Evolutionary conservation across 2,329 filamentous ascomycete genomes (phyloP).

Genomic region (Peltaster fructicola): DNA sequence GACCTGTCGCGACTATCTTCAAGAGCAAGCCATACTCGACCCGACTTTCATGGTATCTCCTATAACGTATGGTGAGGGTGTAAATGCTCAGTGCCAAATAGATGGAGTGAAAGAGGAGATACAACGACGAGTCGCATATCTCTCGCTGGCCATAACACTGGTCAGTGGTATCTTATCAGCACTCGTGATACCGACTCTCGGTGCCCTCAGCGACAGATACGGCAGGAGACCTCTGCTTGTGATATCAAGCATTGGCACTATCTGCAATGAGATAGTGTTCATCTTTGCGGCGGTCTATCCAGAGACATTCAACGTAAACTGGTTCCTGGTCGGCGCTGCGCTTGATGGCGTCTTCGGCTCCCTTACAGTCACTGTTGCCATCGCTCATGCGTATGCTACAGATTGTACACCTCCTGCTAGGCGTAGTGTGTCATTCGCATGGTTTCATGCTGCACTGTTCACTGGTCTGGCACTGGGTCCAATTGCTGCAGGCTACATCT

Average conservation of each 20-base stretch:
- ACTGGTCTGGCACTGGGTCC: constrained; percentile 78
- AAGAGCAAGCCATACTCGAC: constrained; percentile 42
- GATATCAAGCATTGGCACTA: constrained; percentile 54
- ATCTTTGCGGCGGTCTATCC: constrained; percentile 64
- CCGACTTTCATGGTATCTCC: constrained; percentile 44
- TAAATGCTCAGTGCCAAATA: constrained; percentile 65
- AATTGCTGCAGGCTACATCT: constrained; percentile 60
- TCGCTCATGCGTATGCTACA: constrained; percentile 72
- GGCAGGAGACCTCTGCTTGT: constrained; percentile 62
- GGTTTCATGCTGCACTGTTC: constrained; percentile 79
- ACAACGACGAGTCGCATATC: constrained; percentile 57
- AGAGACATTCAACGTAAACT: constrained; percentile 54
- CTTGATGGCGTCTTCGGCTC: constrained; percentile 77
- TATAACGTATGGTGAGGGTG: constrained; percentile 42
- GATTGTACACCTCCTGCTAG: constrained; percentile 72
- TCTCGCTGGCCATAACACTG: constrained; percentile 59
- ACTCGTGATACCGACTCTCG: constrained; percentile 64
- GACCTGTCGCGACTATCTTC: constrained; percentile 68
- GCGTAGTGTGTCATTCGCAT: constrained; percentile 70
- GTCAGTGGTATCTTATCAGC: constrained; percentile 63
- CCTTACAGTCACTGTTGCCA: constrained; percentile 64
- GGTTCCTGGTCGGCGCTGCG: constrained; percentile 58
- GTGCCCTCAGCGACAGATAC: constrained; percentile 70
- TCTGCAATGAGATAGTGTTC: constrained; percentile 57
- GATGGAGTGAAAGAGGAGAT: too few relatives aligned